Evolutionary conservation across 2,329 filamentous ascomycete genomes (phyloP), one percentile per base, ranked within the genome.

Genomic region (Ustilaginoidea virens): DNA sequence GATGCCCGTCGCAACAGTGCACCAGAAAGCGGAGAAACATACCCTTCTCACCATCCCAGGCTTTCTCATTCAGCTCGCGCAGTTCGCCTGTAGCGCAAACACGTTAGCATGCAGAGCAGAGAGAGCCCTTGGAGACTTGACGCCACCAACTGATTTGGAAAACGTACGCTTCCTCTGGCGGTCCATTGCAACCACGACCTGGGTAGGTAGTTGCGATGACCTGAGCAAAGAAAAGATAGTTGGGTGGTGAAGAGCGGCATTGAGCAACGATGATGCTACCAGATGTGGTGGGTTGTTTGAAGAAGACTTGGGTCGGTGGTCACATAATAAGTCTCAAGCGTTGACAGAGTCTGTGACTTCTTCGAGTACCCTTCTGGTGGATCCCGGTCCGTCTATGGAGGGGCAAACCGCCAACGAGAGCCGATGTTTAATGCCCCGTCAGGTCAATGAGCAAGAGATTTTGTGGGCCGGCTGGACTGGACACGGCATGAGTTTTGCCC

Each of bases 31-130:
- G n/a, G n/a, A n/a, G n/a, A 36, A 35, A 41, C 51, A 37, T 50
- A 93, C 87, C 81, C 64, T 69, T 75, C 46, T 93, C 82, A 47
- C 83, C 86, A 50, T 79, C 67, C 90, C 90, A 98, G 37, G 79
- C 81, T 57, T 73, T 72, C 49, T 74, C 69, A 54, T 98, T 98
- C 47, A 92, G 64, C 59, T 79, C 71, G 63, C 85, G 81, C 58
- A 96, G 68, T 63, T 93, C 81, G 62, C 83, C 85, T 94, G 49
- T 13, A 25, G 6, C 15, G 29, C 18, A 28, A 19, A n/a, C 10
- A 13, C 8, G 36, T 47, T 17, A 45, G 39, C 29, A 29, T 25
- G 23, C 22, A 28, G 14, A 21, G 12, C 12, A 3, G 15, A 11
- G 13, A 3, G 23, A 25, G 17, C 4, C n/a, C 10, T 9, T 17